These are phyloP conservation scores for Amoebophrya sp. DNA, from an alignment of 169 alveolate species.

Conservation along the genomic window DNA sequence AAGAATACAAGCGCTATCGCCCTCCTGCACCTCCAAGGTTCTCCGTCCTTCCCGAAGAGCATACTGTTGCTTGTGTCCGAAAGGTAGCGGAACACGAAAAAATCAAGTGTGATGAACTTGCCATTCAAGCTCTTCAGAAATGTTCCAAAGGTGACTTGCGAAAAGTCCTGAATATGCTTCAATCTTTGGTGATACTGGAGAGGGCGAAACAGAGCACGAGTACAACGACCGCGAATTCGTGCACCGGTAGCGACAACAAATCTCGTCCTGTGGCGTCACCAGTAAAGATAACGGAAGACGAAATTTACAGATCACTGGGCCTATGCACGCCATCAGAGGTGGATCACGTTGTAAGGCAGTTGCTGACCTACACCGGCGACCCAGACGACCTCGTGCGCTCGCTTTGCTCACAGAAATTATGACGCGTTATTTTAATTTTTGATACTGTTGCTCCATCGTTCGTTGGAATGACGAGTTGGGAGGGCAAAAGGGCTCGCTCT, in stretches of 20 bases:
- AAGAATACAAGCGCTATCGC: no score
- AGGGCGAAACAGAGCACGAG: background rate
- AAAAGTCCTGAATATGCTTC: conserved; percentile 65
- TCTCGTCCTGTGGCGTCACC: background rate
- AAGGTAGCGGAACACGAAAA: conserved; percentile 59
- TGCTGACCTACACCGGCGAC: background rate
- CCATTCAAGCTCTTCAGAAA: conserved; percentile 55
- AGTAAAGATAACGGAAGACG: background rate
- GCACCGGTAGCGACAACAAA: no score
- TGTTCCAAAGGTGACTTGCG: conserved; percentile 77
- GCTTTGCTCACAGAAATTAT: background rate
- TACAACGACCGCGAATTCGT: background rate
- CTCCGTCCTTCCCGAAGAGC: conserved; percentile 27
- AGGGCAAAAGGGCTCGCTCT: no score
- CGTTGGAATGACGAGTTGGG: no score
- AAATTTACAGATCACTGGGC: background rate
- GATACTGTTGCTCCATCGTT: no score
- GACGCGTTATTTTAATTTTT: no score
- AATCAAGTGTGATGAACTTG: conserved; percentile 48
- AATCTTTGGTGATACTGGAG: conserved; percentile 33
- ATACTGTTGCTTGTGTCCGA: conserved; percentile 44
- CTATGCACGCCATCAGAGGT: background rate
- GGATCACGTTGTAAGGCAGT: background rate
- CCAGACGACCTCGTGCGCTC: background rate
- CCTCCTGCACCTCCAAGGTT: background rate